Base-by-base conservation (phyloP, 192 early-diverging fungal genomes). In the Podila horticola region DNA sequence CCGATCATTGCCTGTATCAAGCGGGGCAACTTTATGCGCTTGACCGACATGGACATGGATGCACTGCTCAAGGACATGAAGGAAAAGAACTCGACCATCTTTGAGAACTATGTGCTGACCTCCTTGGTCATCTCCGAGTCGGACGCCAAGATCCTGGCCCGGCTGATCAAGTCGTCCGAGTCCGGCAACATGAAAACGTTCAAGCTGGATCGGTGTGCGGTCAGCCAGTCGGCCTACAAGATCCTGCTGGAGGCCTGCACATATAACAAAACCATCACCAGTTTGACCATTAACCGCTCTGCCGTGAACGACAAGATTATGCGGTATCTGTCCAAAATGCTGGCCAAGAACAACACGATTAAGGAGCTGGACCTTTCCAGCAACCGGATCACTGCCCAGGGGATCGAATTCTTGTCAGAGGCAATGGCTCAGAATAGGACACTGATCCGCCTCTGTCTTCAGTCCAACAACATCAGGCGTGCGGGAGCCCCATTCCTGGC, bases 221-320 rank as follows among this genome's bases (percentile, higher is more conserved):
- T 84, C 13, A 75, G 75, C 30, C 74, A 74, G 28, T 55, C 73
- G 28, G 74, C 75, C 10, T 62, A 60, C 68, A 84, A 79, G 58
- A 22, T 41, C 17, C 26, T 84, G 6, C 73, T 74, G 31, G 68
- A 82, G 20, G 79, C 64, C 4, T 69, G 66, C 20, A 63, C 64
- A 38, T 31, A 34, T 29, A 87, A 85, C 69, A 50, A 58, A 6
- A 74, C 75, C 0, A 67, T 87, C 2, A 70, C 69, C 9, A 31
- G 64, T 0, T 45, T 87, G 29, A 83, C 69, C 38, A 62, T 87
- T 7, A 22, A 38, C n/a, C 66, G 74, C 30, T 73, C 84, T 4
- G 64, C 57, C 3, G 77, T 87, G 19, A 77, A 82, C 55, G 86
- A 87, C 72, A 81, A 86, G 61, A 64, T 64, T 0, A 50, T 77